These are phyloP conservation scores for Penicillium taxi DNA, from an alignment of 495 filamentous ascomycete genomes.

Conservation along the genomic window DNA sequence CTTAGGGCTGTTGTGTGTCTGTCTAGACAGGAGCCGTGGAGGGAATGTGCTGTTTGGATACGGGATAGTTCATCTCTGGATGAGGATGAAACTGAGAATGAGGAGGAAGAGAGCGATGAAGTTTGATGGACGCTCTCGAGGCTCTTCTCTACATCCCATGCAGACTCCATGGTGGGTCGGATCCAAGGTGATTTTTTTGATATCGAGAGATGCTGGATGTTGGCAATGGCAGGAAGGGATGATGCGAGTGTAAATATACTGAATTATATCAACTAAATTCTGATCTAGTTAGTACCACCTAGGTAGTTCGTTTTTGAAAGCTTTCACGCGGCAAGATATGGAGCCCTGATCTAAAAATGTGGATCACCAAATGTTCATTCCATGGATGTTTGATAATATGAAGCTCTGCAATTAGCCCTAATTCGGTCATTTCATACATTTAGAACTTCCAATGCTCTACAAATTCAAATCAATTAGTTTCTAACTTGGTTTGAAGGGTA, in stretches of 20 bases:
- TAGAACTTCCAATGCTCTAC: too few relatives aligned
- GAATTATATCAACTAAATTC: background rate
- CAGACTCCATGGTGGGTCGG: conserved; percentile 23
- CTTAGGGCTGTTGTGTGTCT: conserved; percentile 65
- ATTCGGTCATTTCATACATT: too few relatives aligned
- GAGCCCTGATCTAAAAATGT: conserved; percentile 5
- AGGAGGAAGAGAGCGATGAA: conserved; percentile 5
- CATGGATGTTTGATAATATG: background rate
- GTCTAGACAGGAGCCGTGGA: conserved; percentile 52
- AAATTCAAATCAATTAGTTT: too few relatives aligned
- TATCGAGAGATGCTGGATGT: too few relatives aligned
- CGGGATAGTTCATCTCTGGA: conserved; percentile 40
- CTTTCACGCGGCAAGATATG: conserved; percentile 5
- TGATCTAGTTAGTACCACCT: too few relatives aligned
- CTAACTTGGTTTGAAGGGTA: too few relatives aligned
- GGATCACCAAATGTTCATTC: conserved; percentile 3
- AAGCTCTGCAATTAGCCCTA: background rate
- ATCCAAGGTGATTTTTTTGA: background rate
- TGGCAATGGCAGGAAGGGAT: too few relatives aligned
- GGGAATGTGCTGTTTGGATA: conserved; percentile 45
- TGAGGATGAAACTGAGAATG: conserved; percentile 14
- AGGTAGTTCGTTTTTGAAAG: too few relatives aligned
- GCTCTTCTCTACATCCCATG: conserved; percentile 13
- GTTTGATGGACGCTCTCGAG: too few relatives aligned
- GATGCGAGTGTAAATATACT: background rate